Evolutionary conservation across 768 basidiomycete genomes (phyloP), one percentile per base, ranked within the genome.

Genomic region (Lactarius psammicola): DNA sequence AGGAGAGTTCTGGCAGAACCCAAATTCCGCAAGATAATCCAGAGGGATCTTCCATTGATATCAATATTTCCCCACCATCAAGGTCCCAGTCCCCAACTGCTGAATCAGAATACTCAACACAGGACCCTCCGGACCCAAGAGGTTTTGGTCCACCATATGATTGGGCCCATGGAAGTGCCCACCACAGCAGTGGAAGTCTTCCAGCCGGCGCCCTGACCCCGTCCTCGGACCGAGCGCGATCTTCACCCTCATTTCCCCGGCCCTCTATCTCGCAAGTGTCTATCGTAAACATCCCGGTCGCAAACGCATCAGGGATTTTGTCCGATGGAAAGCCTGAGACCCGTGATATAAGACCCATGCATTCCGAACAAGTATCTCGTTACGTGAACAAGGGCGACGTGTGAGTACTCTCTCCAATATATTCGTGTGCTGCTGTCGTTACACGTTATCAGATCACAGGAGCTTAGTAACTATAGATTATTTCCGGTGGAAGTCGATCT

Each of bases 291-390:
- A 1, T 31, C 42, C n/a, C 11, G 10, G 18, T 20, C 31, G 0
- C 7, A 15, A 30, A 34, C 20, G 40, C 38, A 36, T 26, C 40
- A 15, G 17, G 10, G 18, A 10, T 23, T 15, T 38, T 31, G 13
- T 9, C 23, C 3, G 17, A 18, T n/a, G 0, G 7, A 10, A 38
- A 2, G n/a, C n/a, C n/a, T n/a, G n/a, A n/a, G 2, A 9, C 1
- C 2, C 49, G 31, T 26, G 0, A 1, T 0, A 11, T 62, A 1
- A 33, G 31, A 17, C 65, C 38, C n/a, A 66, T 66, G 65, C n/a
- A 66, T 15, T 42, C 65, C 2, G 65, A 62, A 0, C 61, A 62
- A 18, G 61, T 66, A 5, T 59, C 65, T 2, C 65, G 65, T 23
- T 63, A 66, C 30, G 4, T 54, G 61, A 66, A 55, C 23, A 58